Conservation (phyloP, 768 basidiomycete species). For the Pisolithus microcarpus region DNA sequence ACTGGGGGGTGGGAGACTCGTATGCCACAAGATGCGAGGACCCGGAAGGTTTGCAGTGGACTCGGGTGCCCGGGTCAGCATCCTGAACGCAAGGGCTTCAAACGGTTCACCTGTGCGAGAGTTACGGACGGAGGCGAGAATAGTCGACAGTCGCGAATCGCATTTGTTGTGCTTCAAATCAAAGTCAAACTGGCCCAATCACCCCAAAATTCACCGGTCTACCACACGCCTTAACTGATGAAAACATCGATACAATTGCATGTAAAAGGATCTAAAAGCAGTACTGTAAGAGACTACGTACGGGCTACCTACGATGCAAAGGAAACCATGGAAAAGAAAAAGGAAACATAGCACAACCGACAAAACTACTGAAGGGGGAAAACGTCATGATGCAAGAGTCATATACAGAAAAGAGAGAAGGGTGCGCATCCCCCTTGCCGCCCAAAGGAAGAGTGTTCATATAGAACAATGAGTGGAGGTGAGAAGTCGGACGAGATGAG, state of each 20-base stretch:
- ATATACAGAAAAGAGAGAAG: not conserved
- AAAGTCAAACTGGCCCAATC: no score
- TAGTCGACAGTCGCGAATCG: no score
- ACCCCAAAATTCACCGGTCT: no score
- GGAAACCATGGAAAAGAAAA: not conserved
- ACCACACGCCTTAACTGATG: not conserved
- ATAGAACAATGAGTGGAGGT: no score
- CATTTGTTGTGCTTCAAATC: no score
- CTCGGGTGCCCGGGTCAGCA: slow-evolving; percentile 38
- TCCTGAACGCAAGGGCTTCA: slow-evolving; percentile 48
- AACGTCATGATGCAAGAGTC: not conserved
- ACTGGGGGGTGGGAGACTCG: slow-evolving; percentile 52
- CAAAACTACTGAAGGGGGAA: not conserved
- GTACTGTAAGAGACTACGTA: not conserved
- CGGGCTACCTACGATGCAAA: not conserved
- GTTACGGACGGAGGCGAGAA: slow-evolving; percentile 44
- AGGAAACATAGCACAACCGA: not conserved
- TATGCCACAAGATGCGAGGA: slow-evolving; percentile 65
- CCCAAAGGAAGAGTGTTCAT: no score
- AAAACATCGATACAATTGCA: not conserved
- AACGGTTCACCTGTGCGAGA: slow-evolving; percentile 59
- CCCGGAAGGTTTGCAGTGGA: slow-evolving; percentile 33
- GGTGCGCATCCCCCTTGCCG: no score
- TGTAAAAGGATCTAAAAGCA: not conserved
- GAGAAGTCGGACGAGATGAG: no score